Conservation (phyloP, 306 rosid species). For the Delonix regia region DNA sequence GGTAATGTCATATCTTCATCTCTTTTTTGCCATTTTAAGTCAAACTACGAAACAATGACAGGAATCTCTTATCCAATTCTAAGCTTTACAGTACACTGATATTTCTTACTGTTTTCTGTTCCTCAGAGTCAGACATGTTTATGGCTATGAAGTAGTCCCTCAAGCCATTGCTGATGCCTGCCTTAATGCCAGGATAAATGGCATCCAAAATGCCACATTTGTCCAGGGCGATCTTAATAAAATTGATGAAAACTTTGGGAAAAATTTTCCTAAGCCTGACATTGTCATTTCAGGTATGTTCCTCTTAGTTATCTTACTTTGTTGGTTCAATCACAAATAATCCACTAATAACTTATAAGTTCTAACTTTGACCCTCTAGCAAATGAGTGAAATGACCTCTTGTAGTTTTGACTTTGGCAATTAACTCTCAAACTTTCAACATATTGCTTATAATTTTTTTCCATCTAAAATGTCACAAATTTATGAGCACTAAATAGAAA, state of each 20-base stretch:
- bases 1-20: constrained; percentile 49
- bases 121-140: constrained; percentile 79
- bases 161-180: constrained; percentile 89
- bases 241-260: constrained; percentile 85
- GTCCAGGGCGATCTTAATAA: constrained; percentile 92
- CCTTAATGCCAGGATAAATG: constrained; percentile 77
- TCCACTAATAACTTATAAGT: not conserved
- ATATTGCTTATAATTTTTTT: not conserved
- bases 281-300: constrained; percentile 81
- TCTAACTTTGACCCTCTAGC: not conserved
- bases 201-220: constrained; percentile 82
- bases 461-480: not conserved
- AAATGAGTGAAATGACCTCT: not conserved
- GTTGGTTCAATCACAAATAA: not conserved
- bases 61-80: constrained; percentile 16
- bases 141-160: constrained; percentile 91
- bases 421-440: not conserved
- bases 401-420: not conserved
- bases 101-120: constrained; percentile 18
- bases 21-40: constrained; percentile 23
- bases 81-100: not conserved
- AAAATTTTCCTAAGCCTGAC: constrained; percentile 86
- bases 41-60: constrained; percentile 18
- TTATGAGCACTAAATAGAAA: not conserved
- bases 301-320: constrained; percentile 23